Evolutionary conservation across 129 eudicot species (phyloP).

Genomic region (Tanacetum coccineum): DNA sequence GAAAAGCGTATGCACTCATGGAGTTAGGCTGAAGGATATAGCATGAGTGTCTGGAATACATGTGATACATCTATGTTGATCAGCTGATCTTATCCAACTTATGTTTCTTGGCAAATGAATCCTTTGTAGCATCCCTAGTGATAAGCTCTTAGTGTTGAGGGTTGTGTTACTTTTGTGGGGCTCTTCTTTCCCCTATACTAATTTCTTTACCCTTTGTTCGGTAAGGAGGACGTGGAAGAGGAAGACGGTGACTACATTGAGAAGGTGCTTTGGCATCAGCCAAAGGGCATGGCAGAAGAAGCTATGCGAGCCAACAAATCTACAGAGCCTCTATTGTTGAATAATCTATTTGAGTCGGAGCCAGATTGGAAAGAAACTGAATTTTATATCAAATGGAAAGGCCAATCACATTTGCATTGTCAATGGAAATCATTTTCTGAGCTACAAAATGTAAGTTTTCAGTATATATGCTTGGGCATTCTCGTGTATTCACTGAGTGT

Average conservation of each 20-base stretch:
- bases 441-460: conserved; percentile 74
- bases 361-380: conserved; percentile 90
- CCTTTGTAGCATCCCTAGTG: too few species aligned
- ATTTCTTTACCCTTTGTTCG: conserved; percentile 23
- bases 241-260: conserved; percentile 92
- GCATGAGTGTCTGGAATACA: not conserved
- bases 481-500: not conserved
- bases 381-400: conserved; percentile 95
- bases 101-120: too few species aligned
- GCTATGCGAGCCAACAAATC: conserved; percentile 64
- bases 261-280: conserved; percentile 99
- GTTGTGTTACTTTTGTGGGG: conserved; percentile 6
- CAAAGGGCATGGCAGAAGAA: conserved; percentile 90
- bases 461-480: conserved; percentile 4
- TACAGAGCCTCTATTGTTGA: conserved; percentile 67
- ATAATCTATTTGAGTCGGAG: conserved; percentile 74
- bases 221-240: conserved; percentile 85
- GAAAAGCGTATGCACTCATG: not conserved
- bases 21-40: not conserved
- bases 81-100: not conserved
- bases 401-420: conserved; percentile 97
- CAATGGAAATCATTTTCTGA: conserved; percentile 90
- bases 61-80: not conserved
- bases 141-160: not conserved
- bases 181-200: conserved; percentile 9